These are phyloP conservation scores for Myriosclerotinia scirpicola DNA, from an alignment of 2,329 filamentous ascomycete genomes.

Conservation along the genomic window DNA sequence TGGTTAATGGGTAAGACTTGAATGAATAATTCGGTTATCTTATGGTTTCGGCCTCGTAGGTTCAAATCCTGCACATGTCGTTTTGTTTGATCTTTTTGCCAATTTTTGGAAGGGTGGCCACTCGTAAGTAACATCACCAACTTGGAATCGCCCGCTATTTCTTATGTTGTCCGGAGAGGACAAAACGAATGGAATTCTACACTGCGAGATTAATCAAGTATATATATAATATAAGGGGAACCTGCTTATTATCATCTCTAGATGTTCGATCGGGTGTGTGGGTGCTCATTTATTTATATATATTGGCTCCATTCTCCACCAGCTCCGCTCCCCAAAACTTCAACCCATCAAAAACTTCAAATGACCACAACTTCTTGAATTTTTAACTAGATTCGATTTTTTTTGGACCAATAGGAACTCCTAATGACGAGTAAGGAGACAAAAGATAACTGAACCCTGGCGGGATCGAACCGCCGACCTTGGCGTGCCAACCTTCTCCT, in stretches of 20 bases:
- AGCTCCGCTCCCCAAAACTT: no score
- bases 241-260: no score
- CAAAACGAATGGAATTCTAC: no score
- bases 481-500: neutral
- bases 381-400: neutral
- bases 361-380: neutral
- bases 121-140: no score
- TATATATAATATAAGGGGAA: no score
- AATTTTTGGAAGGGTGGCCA: neutral
- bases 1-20: constrained; percentile 26
- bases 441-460: neutral
- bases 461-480: neutral
- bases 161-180: no score
- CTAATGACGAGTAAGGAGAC: neutral
- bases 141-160: no score
- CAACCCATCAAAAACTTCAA: neutral
- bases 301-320: neutral
- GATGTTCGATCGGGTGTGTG: no score
- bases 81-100: neutral
- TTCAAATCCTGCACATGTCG: constrained; percentile 26
- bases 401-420: neutral
- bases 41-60: constrained; percentile 26
- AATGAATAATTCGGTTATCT: constrained; percentile 24
- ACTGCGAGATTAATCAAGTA: no score
- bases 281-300: neutral